Base-by-base conservation (phyloP, 1,139 yeast genomes). In the Yamadazyma sp. region DNA sequence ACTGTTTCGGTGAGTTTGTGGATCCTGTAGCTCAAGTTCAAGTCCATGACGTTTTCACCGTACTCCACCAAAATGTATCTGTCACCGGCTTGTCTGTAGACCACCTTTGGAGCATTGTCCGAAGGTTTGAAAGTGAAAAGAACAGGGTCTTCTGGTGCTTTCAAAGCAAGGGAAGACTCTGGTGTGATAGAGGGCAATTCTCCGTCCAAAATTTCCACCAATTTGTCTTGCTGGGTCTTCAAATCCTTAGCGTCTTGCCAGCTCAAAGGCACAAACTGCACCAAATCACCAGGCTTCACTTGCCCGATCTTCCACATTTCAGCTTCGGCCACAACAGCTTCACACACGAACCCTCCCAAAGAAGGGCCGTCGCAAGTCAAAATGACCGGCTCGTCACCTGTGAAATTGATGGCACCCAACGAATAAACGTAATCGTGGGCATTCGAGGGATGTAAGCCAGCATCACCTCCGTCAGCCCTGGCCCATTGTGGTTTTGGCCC, bases 271-370 rank as follows among this genome's bases (percentile, higher is more conserved):
- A 82, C 79, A 69, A 92, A 92, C 53, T 78, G 78, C 48, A 92
- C 81, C 44, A 62, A 54, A 55, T 91, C 98, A 56, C 98, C 98
- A 5, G 98, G 97, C 62, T 87, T 89, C 37, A 87, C 91, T 68
- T 92, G 98, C 39, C 98, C 98, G 59, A 92, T 86, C 69, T 92
- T 92, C 98, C 98, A 92, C 85, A 92, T 81, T 67, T 92, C 98
- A 25, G 95, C 88, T 59, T 89, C 95, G 20, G 88, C 87, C 46
- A 92, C 95, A 43, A 91, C 97, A 5, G 95, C 97, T 56, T 88
- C 87, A 66, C 98, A 92, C 28, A 92, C 97, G 58, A 92, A 92
- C 1, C 98, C 98, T 55, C 98, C 98, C 47, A 92, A 77, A 11
- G 96, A 87, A 37, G 98, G 98, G 45, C 98, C 98, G 65, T 92